Percentiles rank a stretch among this genome's conserved stretches.
Conservation (phyloP, 176 grass and related monocot species). For the Urochloa ruziziensis region DNA sequence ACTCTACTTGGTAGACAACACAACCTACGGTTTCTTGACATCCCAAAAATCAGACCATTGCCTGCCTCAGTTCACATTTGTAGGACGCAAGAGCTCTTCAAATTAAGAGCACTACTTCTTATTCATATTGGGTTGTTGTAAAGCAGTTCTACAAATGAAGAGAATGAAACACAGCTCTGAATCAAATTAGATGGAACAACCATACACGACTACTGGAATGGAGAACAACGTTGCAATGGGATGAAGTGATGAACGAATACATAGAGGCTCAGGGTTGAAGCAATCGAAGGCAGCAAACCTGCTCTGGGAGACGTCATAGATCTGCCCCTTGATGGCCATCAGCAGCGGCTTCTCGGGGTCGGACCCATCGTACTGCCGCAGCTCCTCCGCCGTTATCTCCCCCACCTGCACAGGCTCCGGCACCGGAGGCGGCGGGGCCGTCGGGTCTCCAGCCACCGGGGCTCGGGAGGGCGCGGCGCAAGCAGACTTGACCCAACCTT, state of each 20-base stretch:
- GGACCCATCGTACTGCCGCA: conserved; percentile 71
- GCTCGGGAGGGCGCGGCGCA: conserved; percentile 15
- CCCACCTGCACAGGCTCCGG: conserved; percentile 67
- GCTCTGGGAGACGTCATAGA: conserved; percentile 89
- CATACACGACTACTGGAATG: not conserved
- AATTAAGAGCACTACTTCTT: not conserved
- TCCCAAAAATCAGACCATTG: not conserved
- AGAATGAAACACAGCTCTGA: not conserved
- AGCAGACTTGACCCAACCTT: conserved; percentile 57
- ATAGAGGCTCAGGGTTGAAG: not conserved
- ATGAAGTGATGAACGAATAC: not conserved
- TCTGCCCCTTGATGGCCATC: conserved; percentile 93
- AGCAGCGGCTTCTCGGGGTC: conserved; percentile 72
- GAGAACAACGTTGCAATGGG: too few relatives aligned
- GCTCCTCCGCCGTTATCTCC: conserved; percentile 70
- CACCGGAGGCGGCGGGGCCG: conserved; percentile 34
- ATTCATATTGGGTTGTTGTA: too few relatives aligned
- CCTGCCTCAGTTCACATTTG: not conserved
- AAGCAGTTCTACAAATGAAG: not conserved
- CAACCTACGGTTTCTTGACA: not conserved
- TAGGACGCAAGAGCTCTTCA: not conserved
- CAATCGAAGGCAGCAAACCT: conserved; percentile 35
- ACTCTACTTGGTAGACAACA: not conserved
- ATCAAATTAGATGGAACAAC: not conserved
- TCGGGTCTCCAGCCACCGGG: not conserved